A percentile compares a stretch with the other conserved stretches of the same genome.
These are phyloP conservation scores for Trichosporon sp. DNA, from an alignment of 1,284 basidiomycete genomes.

Conservation along the genomic window DNA sequence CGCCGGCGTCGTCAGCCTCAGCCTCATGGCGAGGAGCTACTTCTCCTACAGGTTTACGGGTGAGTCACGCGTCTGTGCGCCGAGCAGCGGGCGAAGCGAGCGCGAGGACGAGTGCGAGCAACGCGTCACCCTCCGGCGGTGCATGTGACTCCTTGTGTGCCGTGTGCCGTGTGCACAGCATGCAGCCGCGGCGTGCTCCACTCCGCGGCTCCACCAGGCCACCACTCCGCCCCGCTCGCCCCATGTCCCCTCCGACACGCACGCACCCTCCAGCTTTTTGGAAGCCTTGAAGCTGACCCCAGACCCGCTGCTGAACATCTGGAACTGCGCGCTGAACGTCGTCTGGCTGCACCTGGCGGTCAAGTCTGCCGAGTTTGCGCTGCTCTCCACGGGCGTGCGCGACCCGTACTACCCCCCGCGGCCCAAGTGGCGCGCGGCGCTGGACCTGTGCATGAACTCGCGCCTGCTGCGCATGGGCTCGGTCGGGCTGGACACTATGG, in stretches of 20 bases:
- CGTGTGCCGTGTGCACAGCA: not conserved
- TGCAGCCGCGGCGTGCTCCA: not conserved
- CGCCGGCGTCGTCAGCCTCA: slow-evolving; percentile 22
- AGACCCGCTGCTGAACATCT: slow-evolving; percentile 34
- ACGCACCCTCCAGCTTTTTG: not conserved
- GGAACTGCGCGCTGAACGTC: slow-evolving; percentile 35
- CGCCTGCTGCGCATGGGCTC: slow-evolving; percentile 36
- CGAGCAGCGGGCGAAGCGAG: not conserved
- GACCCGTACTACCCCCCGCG: slow-evolving; percentile 30
- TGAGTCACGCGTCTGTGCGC: slow-evolving; percentile 18
- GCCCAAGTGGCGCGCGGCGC: slow-evolving; percentile 20
- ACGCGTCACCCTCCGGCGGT: not conserved
- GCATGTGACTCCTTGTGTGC: not conserved
- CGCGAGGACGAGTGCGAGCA: not conserved
- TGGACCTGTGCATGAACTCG: slow-evolving; percentile 35
- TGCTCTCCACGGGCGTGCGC: slow-evolving; percentile 26
- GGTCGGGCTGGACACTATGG: slow-evolving; percentile 21
- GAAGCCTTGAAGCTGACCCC: not conserved
- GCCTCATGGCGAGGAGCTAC: slow-evolving; percentile 22
- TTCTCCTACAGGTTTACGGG: slow-evolving; percentile 29
- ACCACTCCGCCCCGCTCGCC: not conserved
- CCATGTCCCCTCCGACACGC: not conserved
- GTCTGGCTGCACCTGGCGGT: slow-evolving; percentile 29
- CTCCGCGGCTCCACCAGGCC: too few species aligned
- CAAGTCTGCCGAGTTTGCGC: slow-evolving; percentile 36